Percentiles rank a stretch among this genome's conserved stretches.
These are phyloP conservation scores for Pseudocercospora eumusae DNA, from an alignment of 2,329 filamentous ascomycete genomes.

Conservation along the genomic window DNA sequence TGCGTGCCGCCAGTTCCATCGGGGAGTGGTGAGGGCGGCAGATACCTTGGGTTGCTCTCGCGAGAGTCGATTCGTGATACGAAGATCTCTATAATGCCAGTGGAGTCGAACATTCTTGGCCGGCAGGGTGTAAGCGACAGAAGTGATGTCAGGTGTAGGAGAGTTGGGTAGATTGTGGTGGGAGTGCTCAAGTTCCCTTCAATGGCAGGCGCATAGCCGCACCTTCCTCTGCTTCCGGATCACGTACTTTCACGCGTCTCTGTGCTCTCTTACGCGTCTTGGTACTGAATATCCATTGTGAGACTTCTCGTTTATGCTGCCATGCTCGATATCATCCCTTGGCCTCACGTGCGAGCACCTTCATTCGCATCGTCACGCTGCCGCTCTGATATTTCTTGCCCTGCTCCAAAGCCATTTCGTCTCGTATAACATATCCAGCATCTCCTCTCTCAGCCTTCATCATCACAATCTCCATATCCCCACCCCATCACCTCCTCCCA, in stretches of 20 bases:
- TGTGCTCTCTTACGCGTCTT: neutral
- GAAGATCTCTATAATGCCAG: conserved; percentile 17
- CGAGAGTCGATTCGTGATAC: conserved; percentile 15
- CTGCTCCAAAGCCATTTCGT: no score
- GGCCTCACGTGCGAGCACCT: no score
- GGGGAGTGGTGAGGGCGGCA: neutral
- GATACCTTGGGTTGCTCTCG: conserved; percentile 8
- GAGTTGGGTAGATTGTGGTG: neutral
- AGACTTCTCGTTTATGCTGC: neutral
- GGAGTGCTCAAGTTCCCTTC: neutral
- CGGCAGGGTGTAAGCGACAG: neutral
- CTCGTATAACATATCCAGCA: no score
- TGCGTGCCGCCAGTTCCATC: conserved; percentile 1
- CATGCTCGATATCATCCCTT: neutral
- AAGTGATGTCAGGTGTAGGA: neutral
- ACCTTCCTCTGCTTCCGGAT: neutral
- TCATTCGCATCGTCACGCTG: no score
- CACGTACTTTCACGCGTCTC: neutral
- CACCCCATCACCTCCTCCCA: neutral
- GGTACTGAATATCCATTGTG: neutral
- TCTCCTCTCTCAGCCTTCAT: neutral
- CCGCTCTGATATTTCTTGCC: no score
- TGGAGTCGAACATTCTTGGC: conserved; percentile 20
- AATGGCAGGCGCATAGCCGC: neutral
- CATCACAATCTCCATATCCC: no score